Base-by-base conservation (phyloP, 805 yeast species). In the Starmerella floris region DNA sequence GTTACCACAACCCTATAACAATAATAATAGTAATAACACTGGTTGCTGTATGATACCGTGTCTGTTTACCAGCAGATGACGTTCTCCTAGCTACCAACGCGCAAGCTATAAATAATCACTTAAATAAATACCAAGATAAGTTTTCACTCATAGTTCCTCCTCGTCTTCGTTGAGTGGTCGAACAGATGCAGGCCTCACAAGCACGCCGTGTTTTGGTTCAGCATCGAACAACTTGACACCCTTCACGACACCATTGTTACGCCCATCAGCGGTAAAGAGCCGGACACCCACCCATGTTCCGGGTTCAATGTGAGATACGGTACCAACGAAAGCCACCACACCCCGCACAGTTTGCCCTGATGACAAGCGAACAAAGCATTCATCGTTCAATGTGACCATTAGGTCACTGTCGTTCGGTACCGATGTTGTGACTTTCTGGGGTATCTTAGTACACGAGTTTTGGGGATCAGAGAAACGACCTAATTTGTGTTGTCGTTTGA, bases 211-310 rank as follows among this genome's bases (percentile, higher is more conserved):
- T 19, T 70, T 69, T 0, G 54, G 54, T 5, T 55, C 54, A 26
- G 84, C 74, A 4, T 63, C 55, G 56, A 88, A 87, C 49, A 81
- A 70, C 28, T 67, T 54, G 1, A 51, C 57, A 0, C 83, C 85
- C 28, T 75, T 73, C 31, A 84, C 63, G 19, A 74, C 62, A 0
- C 97, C 97, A 55, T 83, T 74, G 55, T 87, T 83, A 58, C 80
- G 83, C 4, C 97, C 97, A 6, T 72, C 70, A 0, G 96, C 88
- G 51, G 81, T 84, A 52, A 82, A 91, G 42, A 85, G 76, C 52
- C 78, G 82, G 3, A 88, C 72, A 0, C 96, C 97, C 25, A 82
- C 70, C 95, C 96, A 88, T 1, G 31, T 27, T 5, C 52, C 53
- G 1, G 55, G 46, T 1, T 60, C 51, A 25, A 85, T 71, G 31